phyloP scores from a whole-genome alignment of 108 stramenopile species.

The Hondaea fermentalgiana region DNA sequence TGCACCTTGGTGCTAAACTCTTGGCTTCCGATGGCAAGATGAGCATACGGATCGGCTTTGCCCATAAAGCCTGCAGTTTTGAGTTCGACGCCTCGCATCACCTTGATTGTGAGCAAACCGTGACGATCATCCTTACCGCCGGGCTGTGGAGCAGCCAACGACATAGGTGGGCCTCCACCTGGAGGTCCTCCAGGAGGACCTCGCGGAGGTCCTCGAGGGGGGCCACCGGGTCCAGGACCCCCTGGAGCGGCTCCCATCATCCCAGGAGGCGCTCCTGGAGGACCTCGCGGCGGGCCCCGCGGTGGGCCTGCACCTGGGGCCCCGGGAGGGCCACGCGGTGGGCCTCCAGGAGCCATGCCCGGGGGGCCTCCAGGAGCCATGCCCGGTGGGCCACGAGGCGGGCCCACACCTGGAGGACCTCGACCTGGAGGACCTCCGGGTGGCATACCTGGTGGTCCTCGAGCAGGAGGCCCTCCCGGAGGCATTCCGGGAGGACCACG shows the following conservation, averaged over 20 bases:
- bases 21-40: slow-evolving; percentile 50
- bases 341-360: slow-evolving; percentile 18
- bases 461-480: neutral
- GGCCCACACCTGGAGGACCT: neutral
- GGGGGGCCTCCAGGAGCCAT: slow-evolving; percentile 19
- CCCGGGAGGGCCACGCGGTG: neutral
- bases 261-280: neutral
- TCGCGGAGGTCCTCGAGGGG: neutral
- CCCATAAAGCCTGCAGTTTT: slow-evolving; percentile 71
- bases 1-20: slow-evolving; percentile 49
- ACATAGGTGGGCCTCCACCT: neutral
- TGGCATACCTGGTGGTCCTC: neutral
- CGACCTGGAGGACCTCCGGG: neutral
- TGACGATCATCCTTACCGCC: neutral
- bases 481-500: neutral
- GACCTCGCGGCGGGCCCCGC: slow-evolving; percentile 18
- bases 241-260: no score
- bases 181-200: slow-evolving; percentile 21
- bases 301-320: slow-evolving; percentile 8
- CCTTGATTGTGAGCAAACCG: slow-evolving; percentile 53
- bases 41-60: slow-evolving; percentile 67
- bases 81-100: slow-evolving; percentile 57
- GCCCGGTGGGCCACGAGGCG: neutral
- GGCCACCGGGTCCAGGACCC: no score
- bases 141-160: neutral